phyloP scores from a whole-genome alignment of 306 rosid species.

The Castanopsis chinensis region DNA sequence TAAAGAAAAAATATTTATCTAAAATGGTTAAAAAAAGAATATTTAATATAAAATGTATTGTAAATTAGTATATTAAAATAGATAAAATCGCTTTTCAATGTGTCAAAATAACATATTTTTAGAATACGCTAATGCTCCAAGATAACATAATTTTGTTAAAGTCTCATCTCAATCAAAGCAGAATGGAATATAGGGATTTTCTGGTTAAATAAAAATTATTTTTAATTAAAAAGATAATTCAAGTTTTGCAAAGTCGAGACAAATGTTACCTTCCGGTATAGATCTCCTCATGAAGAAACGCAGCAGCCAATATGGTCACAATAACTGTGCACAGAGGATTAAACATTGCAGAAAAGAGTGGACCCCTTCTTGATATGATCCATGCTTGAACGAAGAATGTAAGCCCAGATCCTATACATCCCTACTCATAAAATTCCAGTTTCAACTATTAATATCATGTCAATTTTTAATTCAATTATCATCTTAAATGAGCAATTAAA shows the following conservation, averaged over 20 bases:
- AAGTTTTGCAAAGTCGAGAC: background rate
- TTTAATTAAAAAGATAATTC: too few relatives aligned
- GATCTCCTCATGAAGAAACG: background rate
- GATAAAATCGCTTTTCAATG: too few relatives aligned
- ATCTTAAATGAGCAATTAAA: background rate
- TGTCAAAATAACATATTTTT: too few relatives aligned
- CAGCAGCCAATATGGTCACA: slow-evolving; percentile 38
- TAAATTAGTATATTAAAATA: too few relatives aligned
- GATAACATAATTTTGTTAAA: too few relatives aligned
- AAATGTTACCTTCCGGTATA: slow-evolving; percentile 22
- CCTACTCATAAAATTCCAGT: slow-evolving; percentile 24
- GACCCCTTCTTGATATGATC: slow-evolving; percentile 54
- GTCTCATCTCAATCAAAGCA: too few relatives aligned
- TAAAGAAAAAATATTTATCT: too few relatives aligned
- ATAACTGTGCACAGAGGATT: slow-evolving; percentile 44
- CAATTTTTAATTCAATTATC: background rate
- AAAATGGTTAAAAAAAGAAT: too few relatives aligned
- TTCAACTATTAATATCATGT: background rate
- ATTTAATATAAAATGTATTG: too few relatives aligned
- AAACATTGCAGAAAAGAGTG: slow-evolving; percentile 52
- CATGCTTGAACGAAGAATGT: slow-evolving; percentile 51
- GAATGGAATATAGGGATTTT: background rate
- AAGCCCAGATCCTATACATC: slow-evolving; percentile 47
- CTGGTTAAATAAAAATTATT: background rate
- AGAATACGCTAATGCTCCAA: too few relatives aligned